These are phyloP conservation scores for Hordeum vulgare DNA, from an alignment of 176 grass and related monocot genomes.

Conservation along the genomic window MorexV3_pseudomolecules_assembly NC_058522.1:536729241-536729740, in stretches of 20 bases:
- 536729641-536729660: too few relatives aligned
- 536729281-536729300: conserved; percentile 98
- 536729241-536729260: conserved; percentile 90
- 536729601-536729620: too few relatives aligned
- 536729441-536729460: background rate
- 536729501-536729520: too few relatives aligned
- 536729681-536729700: too few relatives aligned
- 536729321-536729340: background rate
- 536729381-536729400: background rate
- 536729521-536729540: too few relatives aligned
- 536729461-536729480: too few relatives aligned
- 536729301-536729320: conserved; percentile 77
- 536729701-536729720: too few relatives aligned
- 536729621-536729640: too few relatives aligned
- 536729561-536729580: background rate
- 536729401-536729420: background rate
- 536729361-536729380: background rate
- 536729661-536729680: too few relatives aligned
- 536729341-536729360: background rate
- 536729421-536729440: background rate
- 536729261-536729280: conserved; percentile 97
- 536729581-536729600: too few relatives aligned
- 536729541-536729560: background rate
- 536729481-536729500: too few relatives aligned
- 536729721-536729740: too few relatives aligned